Evolutionary conservation across 2,329 filamentous ascomycete species (phyloP), one percentile per base, ranked within the genome.

Genomic region (Diplodia mutila): DNA sequence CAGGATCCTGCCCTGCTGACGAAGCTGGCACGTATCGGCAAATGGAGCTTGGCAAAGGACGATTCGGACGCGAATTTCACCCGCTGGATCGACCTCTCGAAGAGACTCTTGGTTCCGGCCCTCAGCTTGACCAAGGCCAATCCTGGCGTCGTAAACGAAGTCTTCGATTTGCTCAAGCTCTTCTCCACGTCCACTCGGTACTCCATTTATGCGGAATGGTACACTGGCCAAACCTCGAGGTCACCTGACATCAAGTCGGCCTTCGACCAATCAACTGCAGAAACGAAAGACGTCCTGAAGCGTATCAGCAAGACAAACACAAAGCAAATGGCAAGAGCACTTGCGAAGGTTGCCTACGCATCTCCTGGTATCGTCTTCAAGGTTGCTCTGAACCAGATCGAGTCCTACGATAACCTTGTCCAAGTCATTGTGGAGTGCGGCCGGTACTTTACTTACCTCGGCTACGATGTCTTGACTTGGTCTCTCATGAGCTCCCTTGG

Each of bases 391-490:
- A 90, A 90, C 70, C 94, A 97, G 78, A 92, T 97, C 68, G 94
- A 99, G 78, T 90, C 91, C 0, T 99, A 99, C 77, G 91, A 91
- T 76, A 99, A 98, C 75, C 86, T 99, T 69, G 97, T 97, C 67
- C 92, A 97, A 69, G 92, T 93, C 5, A 92, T 99, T 69, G 94
- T 98, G 16, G 93, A 97, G 76, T 97, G 94, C 75, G 93, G 92
- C 48, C 90, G 92, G 73, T 97, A 97, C 77, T 97, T 98, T 73
- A 97, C 94, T 1, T 89, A 92, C 66, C 82, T 99, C 46, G 94
- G 92, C 0, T 97, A 97, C 76, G 95, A 99, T 78, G 92, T 97
- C 37, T 84, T 99, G 53, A 91, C 93, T 3, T 99, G 94, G 93
- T 92, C 93, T 23, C 83, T 99, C 53, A 88, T 99, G 79, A 96